Evolutionary conservation across 2,329 filamentous ascomycete species (phyloP).

Genomic region (Talaromyces sp.): DNA sequence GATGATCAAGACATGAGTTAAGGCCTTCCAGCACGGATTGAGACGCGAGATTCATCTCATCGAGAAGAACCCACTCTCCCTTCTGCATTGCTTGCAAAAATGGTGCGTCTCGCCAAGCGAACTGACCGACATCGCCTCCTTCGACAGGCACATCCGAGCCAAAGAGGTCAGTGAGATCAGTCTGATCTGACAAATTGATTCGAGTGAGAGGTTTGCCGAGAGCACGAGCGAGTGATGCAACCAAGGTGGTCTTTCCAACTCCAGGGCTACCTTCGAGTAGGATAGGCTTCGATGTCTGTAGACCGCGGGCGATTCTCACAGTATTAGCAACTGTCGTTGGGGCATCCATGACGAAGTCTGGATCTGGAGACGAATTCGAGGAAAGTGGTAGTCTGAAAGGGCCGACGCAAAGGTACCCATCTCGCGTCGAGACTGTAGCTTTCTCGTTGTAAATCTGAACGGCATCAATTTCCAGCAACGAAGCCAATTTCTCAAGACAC

Average conservation of each 20-base stretch:
- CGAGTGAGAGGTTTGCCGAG: conserved; percentile 80
- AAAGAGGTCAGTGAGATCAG: conserved; percentile 95
- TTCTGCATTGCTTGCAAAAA: conserved; percentile 96
- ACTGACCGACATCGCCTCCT: conserved; percentile 83
- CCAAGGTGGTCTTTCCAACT: conserved; percentile 93
- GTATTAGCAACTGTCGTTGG: conserved; percentile 87
- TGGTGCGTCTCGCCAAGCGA: conserved; percentile 92
- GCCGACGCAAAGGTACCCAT: conserved; percentile 63
- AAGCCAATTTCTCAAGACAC: conserved; percentile 70
- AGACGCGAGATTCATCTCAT: conserved; percentile 98
- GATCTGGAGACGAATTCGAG: conserved; percentile 49
- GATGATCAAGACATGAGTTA: conserved; percentile 93
- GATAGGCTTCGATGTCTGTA: conserved; percentile 87
- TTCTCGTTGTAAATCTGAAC: conserved; percentile 61
- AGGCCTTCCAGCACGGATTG: conserved; percentile 94
- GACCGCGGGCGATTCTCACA: conserved; percentile 82
- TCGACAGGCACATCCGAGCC: conserved; percentile 95
- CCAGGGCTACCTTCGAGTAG: conserved; percentile 95
- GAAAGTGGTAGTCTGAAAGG: conserved; percentile 65
- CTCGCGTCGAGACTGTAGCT: conserved; percentile 56
- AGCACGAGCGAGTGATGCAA: conserved; percentile 76
- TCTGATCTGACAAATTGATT: conserved; percentile 97
- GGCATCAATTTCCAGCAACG: conserved; percentile 64
- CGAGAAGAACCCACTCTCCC: conserved; percentile 92
- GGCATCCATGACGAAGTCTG: conserved; percentile 75